phyloP scores from a whole-genome alignment of 176 grass and related monocot species.

The Hordeum vulgare region MorexV3_pseudomolecules_assembly NC_058520.1:597129890-597130389 shows the following conservation, averaged over 20 bases:
- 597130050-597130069: slow-evolving; percentile 7
- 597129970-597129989: slow-evolving; percentile 13
- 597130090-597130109: slow-evolving; percentile 10
- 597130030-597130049: slow-evolving; percentile 43
- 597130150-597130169: not conserved
- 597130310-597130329: not conserved
- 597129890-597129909: not conserved
- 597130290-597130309: not conserved
- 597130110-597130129: slow-evolving; percentile 8
- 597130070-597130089: not conserved
- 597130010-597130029: slow-evolving; percentile 55
- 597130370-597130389: not conserved
- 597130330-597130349: not conserved
- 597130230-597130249: not conserved
- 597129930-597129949: not conserved
- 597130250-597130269: not conserved
- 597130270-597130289: not conserved
- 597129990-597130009: slow-evolving; percentile 10
- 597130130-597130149: not conserved
- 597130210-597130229: slow-evolving; percentile 7
- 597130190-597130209: not conserved
- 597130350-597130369: not conserved
- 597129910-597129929: not conserved
- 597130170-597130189: not conserved
- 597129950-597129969: not conserved